These are phyloP conservation scores for Beauveria medogensis DNA, from an alignment of 2,329 filamentous ascomycete genomes.

Conservation along the genomic window DNA sequence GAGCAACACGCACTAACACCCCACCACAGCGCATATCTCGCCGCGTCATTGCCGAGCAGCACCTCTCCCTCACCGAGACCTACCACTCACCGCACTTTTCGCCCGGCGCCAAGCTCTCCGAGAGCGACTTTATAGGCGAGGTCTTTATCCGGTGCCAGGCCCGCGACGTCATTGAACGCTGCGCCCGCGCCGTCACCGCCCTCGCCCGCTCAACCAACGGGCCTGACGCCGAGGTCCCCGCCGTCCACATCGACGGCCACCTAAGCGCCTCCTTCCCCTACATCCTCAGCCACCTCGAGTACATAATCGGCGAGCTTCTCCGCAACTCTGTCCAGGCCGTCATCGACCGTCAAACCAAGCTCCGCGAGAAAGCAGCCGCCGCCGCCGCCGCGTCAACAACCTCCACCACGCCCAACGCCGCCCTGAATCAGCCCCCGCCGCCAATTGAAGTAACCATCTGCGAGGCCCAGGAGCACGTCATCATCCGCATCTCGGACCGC, in stretches of 20 bases:
- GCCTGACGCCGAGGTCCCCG: conserved; percentile 61
- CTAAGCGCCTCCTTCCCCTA: conserved; percentile 89
- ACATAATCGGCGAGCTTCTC: conserved; percentile 90
- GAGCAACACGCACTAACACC: neutral
- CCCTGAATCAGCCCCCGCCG: conserved; percentile 41
- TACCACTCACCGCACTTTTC: conserved; percentile 89
- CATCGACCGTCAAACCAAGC: conserved; percentile 60
- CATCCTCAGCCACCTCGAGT: conserved; percentile 91
- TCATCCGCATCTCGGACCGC: conserved; percentile 91
- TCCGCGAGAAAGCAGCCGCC: conserved; percentile 15
- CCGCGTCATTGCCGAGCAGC: conserved; percentile 94
- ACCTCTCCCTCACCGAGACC: conserved; percentile 88
- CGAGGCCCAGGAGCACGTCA: conserved; percentile 89
- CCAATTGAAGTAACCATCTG: conserved; percentile 93
- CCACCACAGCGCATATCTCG: conserved; percentile 71
- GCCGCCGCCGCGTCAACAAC: conserved; percentile 36
- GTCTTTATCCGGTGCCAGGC: conserved; percentile 92
- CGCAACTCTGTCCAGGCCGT: conserved; percentile 92
- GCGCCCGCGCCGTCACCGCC: conserved; percentile 65
- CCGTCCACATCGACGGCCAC: conserved; percentile 78
- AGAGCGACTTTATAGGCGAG: conserved; percentile 84
- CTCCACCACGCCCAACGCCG: conserved; percentile 38
- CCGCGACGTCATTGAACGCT: conserved; percentile 78
- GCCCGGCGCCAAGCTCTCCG: conserved; percentile 63
- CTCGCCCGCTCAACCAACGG: conserved; percentile 72